Conservation (phyloP, 2,329 filamentous ascomycete genomes). For the Aspergillus sp. region DNA sequence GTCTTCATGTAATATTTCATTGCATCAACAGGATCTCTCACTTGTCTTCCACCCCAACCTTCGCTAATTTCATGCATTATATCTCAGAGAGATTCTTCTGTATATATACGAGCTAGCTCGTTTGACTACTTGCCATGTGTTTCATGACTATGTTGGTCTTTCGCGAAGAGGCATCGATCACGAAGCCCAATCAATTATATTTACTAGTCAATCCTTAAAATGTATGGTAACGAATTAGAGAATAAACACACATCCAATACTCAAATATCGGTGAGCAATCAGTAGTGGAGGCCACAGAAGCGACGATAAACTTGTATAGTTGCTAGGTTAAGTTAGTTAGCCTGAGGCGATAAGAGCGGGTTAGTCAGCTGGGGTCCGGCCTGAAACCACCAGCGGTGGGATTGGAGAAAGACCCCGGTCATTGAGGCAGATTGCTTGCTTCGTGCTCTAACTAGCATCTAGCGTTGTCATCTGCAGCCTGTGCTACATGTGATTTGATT, state of each 20-base stretch:
- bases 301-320: background rate
- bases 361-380: slow-evolving; percentile 22
- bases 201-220: background rate
- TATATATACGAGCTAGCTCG: background rate
- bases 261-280: background rate
- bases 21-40: background rate
- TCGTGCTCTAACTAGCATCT: background rate
- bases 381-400: slow-evolving; percentile 17
- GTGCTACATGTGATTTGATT: slow-evolving; percentile 13
- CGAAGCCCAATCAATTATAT: background rate
- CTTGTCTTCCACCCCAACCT: background rate
- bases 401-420: slow-evolving; percentile 13
- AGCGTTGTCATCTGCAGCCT: slow-evolving; percentile 4
- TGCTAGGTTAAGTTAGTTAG: background rate
- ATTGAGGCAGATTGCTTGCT: slow-evolving; percentile 9
- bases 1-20: background rate
- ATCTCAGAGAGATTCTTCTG: background rate
- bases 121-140: background rate
- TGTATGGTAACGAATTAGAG: too few species aligned
- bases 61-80: background rate
- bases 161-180: background rate
- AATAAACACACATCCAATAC: too few species aligned
- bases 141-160: background rate
- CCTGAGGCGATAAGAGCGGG: slow-evolving; percentile 16
- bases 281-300: background rate